These are phyloP conservation scores for Grifola frondosa DNA, from an alignment of 1,284 basidiomycete species.

Conservation along the genomic window DNA sequence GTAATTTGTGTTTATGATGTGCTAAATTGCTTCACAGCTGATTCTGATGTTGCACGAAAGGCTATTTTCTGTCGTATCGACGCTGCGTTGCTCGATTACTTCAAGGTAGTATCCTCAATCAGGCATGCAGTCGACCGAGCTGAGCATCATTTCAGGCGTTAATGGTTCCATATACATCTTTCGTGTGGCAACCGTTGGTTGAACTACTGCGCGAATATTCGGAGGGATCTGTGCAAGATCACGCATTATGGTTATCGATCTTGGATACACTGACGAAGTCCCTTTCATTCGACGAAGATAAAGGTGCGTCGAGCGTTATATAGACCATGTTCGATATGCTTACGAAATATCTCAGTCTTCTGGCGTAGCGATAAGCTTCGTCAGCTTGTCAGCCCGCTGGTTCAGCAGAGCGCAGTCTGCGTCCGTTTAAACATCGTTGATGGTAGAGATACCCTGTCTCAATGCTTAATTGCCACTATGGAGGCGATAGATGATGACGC, in stretches of 20 bases:
- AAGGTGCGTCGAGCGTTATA: constrained; percentile 50
- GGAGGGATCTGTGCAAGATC: constrained; percentile 32
- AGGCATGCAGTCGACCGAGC: constrained; percentile 2
- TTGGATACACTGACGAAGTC: constrained; percentile 69
- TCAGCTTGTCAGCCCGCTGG: constrained; percentile 56
- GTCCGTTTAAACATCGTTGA: constrained; percentile 37
- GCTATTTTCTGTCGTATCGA: constrained; percentile 77
- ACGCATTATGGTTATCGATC: constrained; percentile 64
- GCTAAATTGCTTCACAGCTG: neutral
- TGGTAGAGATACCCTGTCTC: constrained; percentile 42
- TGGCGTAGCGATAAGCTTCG: constrained; percentile 85
- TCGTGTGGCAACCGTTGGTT: constrained; percentile 69
- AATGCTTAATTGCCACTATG: constrained; percentile 54
- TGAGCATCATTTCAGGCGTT: constrained; percentile 51
- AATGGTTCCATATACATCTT: constrained; percentile 89
- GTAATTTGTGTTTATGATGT: neutral
- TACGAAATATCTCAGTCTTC: constrained; percentile 54
- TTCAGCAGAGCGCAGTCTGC: constrained; percentile 66
- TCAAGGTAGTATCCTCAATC: constrained; percentile 59
- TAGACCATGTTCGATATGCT: neutral
- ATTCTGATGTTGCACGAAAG: constrained; percentile 44
- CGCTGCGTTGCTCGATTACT: constrained; percentile 73
- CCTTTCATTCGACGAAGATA: constrained; percentile 74
- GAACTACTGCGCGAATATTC: constrained; percentile 60
- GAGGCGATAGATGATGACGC: constrained; percentile 58